Evolutionary conservation across 2,329 filamentous ascomycete genomes (phyloP).

Genomic region (Fusarium piperis): DNA sequence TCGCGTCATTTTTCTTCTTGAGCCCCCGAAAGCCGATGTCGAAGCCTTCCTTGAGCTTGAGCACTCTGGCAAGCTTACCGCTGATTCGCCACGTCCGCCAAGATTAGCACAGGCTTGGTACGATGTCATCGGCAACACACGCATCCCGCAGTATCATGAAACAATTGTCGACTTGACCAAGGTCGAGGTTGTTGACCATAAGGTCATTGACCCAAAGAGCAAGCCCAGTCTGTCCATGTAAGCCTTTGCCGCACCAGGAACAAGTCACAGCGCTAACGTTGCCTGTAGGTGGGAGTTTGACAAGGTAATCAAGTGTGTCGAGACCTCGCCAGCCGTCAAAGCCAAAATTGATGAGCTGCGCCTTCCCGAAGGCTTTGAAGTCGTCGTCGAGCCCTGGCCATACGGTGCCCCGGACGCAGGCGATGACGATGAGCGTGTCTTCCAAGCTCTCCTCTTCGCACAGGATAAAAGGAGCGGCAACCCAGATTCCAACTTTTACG

Average conservation of each 20-base stretch:
- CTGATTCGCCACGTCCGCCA: conserved; percentile 39
- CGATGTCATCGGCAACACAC: conserved; percentile 45
- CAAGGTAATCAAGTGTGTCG: conserved; percentile 44
- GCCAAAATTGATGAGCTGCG: conserved; percentile 43
- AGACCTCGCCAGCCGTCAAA: conserved; percentile 44
- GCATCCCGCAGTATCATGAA: conserved; percentile 46
- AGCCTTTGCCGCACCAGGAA: not conserved
- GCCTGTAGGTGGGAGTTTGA: conserved; percentile 47
- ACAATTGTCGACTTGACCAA: conserved; percentile 47
- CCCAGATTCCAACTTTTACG: conserved; percentile 64
- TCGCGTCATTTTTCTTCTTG: conserved; percentile 59
- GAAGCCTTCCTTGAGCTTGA: conserved; percentile 57
- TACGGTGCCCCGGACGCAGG: conserved; percentile 43
- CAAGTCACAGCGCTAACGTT: not conserved
- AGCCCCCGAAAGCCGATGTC: conserved; percentile 61
- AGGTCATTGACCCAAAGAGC: conserved; percentile 42
- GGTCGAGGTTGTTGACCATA: conserved; percentile 35
- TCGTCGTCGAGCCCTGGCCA: conserved; percentile 49
- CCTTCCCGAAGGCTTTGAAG: conserved; percentile 44
- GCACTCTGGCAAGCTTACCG: conserved; percentile 47
- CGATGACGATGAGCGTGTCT: conserved; percentile 45
- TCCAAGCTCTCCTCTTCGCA: conserved; percentile 49
- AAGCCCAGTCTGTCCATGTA: conserved; percentile 46
- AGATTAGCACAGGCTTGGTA: conserved; percentile 56
- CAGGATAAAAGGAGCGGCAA: conserved; percentile 48